These are phyloP conservation scores for Aspergillus vadensis DNA, from an alignment of 2,329 filamentous ascomycete species.

Conservation along the genomic window DNA sequence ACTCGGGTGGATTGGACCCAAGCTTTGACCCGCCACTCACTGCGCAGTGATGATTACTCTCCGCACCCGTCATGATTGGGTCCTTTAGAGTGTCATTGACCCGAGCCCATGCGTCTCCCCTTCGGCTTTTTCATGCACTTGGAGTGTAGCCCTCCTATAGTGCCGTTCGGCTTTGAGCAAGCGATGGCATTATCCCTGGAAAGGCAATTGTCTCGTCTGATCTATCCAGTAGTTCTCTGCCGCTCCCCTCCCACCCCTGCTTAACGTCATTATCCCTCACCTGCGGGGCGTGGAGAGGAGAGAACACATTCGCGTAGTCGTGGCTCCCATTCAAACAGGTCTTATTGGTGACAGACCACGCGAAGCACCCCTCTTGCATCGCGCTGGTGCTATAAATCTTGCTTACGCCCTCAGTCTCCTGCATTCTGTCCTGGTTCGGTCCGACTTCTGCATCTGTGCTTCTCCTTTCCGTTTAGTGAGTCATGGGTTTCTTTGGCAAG, in stretches of 20 bases:
- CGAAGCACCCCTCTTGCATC: background rate
- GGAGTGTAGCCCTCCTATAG: background rate
- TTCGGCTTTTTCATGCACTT: background rate
- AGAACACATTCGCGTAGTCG: background rate
- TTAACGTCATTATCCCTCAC: background rate
- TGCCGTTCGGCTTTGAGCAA: background rate
- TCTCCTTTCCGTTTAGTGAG: background rate
- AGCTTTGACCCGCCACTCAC: slow-evolving; percentile 15
- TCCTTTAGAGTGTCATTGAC: background rate
- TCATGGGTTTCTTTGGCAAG: slow-evolving; percentile 16
- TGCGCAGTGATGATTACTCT: background rate
- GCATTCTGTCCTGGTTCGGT: background rate
- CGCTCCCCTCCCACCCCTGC: background rate
- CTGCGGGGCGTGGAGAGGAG: background rate
- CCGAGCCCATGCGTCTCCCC: background rate
- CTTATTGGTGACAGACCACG: background rate
- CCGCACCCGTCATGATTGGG: slow-evolving; percentile 6
- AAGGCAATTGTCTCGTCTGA: background rate
- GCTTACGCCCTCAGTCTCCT: background rate
- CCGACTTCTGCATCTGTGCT: background rate
- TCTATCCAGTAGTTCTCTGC: background rate
- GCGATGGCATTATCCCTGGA: background rate
- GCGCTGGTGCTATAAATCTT: background rate
- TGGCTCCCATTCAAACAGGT: background rate
- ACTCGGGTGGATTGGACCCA: slow-evolving; percentile 5